Evolutionary conservation across 345 rosid species (phyloP), one percentile per base, ranked within the genome.

Genomic region (Mangifera indica): DNA sequence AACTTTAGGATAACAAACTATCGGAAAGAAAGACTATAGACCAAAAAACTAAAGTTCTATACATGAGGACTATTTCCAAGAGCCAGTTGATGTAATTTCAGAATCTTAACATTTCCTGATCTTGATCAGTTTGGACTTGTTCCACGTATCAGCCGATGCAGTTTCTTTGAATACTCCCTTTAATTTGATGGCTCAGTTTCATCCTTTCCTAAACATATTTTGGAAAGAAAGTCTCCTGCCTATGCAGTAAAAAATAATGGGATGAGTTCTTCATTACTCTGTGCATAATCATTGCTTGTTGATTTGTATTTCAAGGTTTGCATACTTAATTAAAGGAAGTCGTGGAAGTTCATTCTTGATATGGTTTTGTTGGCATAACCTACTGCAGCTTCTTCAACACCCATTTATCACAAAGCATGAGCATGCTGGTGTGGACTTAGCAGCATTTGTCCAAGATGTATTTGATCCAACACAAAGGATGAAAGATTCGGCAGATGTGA

Each of bases 401-500:
- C 91, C 95, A 29, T 94, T 92, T 77, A 92, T 94, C 60, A 87
- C 80, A 69, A 94, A 88, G 83, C 80, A 90, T 48, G 88, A 83
- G 46, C 71, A 86, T 46, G 77, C 78, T 52, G 64, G 64, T 74
- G 88, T 88, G 53, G 95, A 94, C 82, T 81, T 92, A 71, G 92
- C 93, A 21, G 76, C 85, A 69, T 92, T 87, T 84, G 92, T 92
- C 67, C 87, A 80, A 71, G 81, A 87, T 73, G 88, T 92, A 68
- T 92, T 94, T 83, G 97, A 94, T 81, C 97, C 98, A 57, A 84
- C 84, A 3, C 88, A 85, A 79, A 89, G 87, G 81, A 75, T 94
- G 89, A 94, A 89, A 86, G 98, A 94, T 57, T 79, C 92, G 79
- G 97, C 97, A 74, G 97, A 94, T 85, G 98, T 94, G 83, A 88